A percentile compares a stretch with the other conserved stretches of the same genome.
phyloP scores from a whole-genome alignment of 805 yeast genomes.

The Spathaspora sp. region DNA sequence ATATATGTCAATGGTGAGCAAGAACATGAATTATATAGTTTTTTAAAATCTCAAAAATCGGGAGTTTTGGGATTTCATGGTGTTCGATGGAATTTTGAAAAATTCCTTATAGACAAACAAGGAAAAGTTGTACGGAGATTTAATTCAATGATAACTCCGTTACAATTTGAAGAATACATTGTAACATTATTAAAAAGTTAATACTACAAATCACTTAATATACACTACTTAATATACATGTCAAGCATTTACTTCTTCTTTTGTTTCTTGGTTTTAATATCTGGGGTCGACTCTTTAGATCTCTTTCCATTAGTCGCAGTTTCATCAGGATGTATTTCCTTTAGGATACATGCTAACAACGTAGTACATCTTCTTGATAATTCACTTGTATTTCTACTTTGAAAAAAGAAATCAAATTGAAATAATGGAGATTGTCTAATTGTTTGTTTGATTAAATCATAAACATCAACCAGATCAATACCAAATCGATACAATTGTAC shows the following conservation, averaged over 20 bases:
- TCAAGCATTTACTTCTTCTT: conserved; percentile 2
- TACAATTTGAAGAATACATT: conserved; percentile 40
- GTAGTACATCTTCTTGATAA: conserved; percentile 79
- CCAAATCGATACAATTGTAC: conserved; percentile 80
- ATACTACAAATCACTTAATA: not conserved
- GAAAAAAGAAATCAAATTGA: conserved; percentile 83
- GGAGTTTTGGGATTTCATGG: conserved; percentile 37
- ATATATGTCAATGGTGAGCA: conserved; percentile 33
- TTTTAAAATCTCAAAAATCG: conserved; percentile 21
- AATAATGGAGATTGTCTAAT: conserved; percentile 73
- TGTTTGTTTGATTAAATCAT: conserved; percentile 73
- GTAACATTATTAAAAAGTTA: conserved; percentile 12
- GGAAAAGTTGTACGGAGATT: conserved; percentile 62
- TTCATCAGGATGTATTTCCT: conserved; percentile 44
- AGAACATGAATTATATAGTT: conserved; percentile 25
- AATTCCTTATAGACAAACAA: conserved; percentile 55
- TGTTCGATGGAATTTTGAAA: conserved; percentile 78
- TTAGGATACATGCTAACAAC: conserved; percentile 66
- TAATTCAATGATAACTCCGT: conserved; percentile 68
- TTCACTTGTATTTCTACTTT: conserved; percentile 74
- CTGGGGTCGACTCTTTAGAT: conserved; percentile 13
- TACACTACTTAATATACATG: not conserved
- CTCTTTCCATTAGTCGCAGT: conserved; percentile 7
- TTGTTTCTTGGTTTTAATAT: conserved; percentile 9
- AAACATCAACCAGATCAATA: conserved; percentile 70